A percentile compares a stretch with the other conserved stretches of the same genome.
Conservation (phyloP, 2,329 filamentous ascomycete genomes). For the Calonectria ilicicola region DNA sequence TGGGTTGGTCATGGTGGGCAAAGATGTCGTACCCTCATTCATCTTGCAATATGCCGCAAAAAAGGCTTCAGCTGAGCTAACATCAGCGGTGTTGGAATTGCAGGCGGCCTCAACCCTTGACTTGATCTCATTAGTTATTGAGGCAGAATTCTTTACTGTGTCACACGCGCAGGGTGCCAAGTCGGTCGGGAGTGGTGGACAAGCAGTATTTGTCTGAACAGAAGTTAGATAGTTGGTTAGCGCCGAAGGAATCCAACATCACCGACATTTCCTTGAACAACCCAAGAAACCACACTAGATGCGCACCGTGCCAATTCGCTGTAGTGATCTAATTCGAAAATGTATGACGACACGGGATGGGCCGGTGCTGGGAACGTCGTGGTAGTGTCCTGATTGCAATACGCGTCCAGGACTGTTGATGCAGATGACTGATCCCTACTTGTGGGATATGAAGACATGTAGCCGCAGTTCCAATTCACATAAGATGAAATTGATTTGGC, state of each 20-base stretch:
- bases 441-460: neutral
- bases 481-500: neutral
- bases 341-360: neutral
- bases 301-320: neutral
- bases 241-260: no score
- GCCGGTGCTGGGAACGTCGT: neutral
- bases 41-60: conserved; percentile 4
- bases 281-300: neutral
- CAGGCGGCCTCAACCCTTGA: neutral
- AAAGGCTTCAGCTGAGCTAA: neutral
- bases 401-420: neutral
- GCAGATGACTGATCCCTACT: neutral
- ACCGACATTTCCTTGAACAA: neutral
- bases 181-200: neutral
- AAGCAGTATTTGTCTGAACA: neutral
- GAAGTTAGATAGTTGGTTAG: neutral
- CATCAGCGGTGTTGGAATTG: neutral
- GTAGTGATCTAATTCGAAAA: neutral
- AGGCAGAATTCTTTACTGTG: neutral
- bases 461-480: neutral
- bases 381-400: neutral
- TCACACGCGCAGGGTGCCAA: neutral
- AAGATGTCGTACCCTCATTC: neutral
- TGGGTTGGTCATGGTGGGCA: neutral
- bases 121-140: neutral